A percentile compares a stretch with the other conserved stretches of the same genome.
Conservation (phyloP, 1,139 yeast genomes). For the Scheffersomyces lignicola region DNA sequence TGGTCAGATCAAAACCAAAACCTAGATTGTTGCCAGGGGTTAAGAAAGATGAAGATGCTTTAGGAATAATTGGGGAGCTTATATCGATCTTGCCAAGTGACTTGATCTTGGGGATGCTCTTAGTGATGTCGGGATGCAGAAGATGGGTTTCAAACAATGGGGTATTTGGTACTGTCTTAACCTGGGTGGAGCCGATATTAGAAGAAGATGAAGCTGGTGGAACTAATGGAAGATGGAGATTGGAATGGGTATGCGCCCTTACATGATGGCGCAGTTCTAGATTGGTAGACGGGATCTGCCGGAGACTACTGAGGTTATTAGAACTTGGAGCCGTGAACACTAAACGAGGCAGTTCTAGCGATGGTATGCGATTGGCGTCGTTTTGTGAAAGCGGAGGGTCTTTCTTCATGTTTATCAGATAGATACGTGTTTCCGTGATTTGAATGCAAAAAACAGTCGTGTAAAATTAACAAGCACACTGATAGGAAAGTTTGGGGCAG, state of each 20-base stretch:
- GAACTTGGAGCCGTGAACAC: background rate
- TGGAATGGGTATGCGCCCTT: background rate
- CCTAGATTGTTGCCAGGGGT: constrained; percentile 8
- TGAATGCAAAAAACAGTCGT: too few relatives aligned
- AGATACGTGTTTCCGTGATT: too few relatives aligned
- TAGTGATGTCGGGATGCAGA: constrained; percentile 2
- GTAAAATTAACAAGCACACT: too few relatives aligned
- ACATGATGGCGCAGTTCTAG: constrained; percentile 1
- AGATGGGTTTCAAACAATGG: constrained; percentile 7
- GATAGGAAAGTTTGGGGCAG: too few relatives aligned
- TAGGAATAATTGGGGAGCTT: constrained; percentile 18
- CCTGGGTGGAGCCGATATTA: background rate
- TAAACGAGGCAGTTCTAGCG: background rate
- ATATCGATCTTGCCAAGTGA: constrained; percentile 25
- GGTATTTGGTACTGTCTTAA: constrained; percentile 12
- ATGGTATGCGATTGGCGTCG: background rate
- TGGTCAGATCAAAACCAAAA: constrained; percentile 9
- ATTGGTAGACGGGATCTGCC: constrained; percentile 1
- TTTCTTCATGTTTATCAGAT: background rate
- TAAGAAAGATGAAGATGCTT: constrained; percentile 7
- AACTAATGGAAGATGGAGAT: background rate
- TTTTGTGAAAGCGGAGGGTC: background rate
- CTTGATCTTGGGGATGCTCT: constrained; percentile 16
- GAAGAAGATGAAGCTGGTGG: background rate
- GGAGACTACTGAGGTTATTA: background rate